Base-by-base conservation (phyloP, 139 green algal species). In the Astrephomene gubernaculifera region DNA sequence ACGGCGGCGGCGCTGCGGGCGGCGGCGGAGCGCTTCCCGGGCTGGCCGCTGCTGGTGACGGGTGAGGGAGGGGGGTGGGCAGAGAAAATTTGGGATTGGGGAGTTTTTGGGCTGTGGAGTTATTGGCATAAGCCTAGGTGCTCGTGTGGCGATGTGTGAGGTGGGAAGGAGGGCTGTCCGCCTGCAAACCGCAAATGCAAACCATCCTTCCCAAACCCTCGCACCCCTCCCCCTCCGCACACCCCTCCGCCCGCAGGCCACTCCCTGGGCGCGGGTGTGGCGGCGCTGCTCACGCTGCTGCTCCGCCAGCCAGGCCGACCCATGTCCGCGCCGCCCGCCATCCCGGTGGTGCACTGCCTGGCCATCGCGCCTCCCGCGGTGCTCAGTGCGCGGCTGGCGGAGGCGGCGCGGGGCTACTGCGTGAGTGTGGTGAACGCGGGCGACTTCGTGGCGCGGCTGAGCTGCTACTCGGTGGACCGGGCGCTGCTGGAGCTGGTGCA, bases 241-340 rank as follows among this genome's bases (percentile, higher is more conserved):
- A n/a, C 52, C 41, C 57, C 67, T 38, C 8, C 27, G 21, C 36
- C n/a, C 38, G 54, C 87, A 92, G 90, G 93, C n/a, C 92, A 95
- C 75, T 95, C 90, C 1, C 78, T 96, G 52, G 92, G 92, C 67
- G 93, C 87, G 17, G 93, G 93, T 35, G 92, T 94, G 31, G 93
- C 93, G 21, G 90, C 87, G 5, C 82, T 96, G 61, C 72, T 96
- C 38, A 87, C 90, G 29, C 72, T 96, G 52, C 87, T 95, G 85
- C 79, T 95, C 39, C 67, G 72, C n/a, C 44, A 72, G 39, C 76
- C 27, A 5, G 39, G 31, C 39, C 45, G 8, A 35, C 68, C 31
- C 31, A 83, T 63, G 75, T 63, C 57, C 12, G 68, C 54, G 12
- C 71, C 71, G 31, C 14, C n/a, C 14, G 45, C 45, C 45, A 45